Evolutionary conservation across 192 early-diverging fungal genomes (phyloP), one percentile per base, ranked within the genome.

Genomic region (Funneliformis geosporum): DNA sequence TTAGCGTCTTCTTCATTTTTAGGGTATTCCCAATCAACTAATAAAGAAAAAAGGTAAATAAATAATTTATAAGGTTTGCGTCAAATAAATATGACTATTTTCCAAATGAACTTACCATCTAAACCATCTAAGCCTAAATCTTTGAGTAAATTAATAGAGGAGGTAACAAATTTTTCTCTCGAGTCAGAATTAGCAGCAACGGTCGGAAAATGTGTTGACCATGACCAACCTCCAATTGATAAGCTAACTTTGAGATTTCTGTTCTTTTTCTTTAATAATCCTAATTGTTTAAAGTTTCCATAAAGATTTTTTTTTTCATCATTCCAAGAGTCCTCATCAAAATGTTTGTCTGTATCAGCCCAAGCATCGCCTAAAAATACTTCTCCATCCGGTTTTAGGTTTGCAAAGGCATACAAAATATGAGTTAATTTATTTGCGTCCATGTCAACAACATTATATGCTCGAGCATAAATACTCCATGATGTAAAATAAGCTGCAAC

Each of bases 151-250:
- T 87, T 79, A 6, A 87, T 80, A n/a, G 86, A 81, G 2, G 86
- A 82, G 28, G 55, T 72, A 39, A 92, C 89, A 88, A 96, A 95
- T 43, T 82, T 85, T 46, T 81, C 79, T 25, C 94, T 84, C 39
- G 86, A 79, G 0, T 78, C 80, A 12, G 84, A 83, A 43, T 84
- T 76, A 4, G 86, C 76, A 1, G 92, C 91, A 79, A 93, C 89
- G 7, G 75, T 76, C 1, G 93, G 88, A 80, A 95, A 96, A 73
- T 91, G 86, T 44, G 85, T 88, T 38, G 92, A 93, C 90, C 86
- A 90, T 5, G 90, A 87, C 93, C 93, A 94, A 4, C 94, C 93
- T 61, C 93, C 94, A n/a, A 95, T 87, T 44, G 91, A 92, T 6
- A 95, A 88, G 18, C 89, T 85, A 28, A 91, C 86, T 59, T 91